These are phyloP conservation scores for Diplodia mutila DNA, from an alignment of 2,329 filamentous ascomycete genomes.

Conservation along the genomic window DNA sequence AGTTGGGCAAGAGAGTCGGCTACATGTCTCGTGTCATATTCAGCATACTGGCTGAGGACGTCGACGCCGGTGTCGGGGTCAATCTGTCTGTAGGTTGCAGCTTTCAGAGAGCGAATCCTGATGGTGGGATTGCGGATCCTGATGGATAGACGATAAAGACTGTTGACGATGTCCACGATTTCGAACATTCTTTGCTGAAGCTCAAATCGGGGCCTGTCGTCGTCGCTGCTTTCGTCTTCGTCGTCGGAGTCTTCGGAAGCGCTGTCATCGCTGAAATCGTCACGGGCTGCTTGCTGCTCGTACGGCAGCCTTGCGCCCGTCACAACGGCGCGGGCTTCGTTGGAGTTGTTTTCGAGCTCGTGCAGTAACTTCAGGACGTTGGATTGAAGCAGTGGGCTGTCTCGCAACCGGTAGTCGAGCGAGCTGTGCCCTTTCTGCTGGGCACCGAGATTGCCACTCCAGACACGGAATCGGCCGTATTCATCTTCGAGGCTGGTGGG, in stretches of 20 bases:
- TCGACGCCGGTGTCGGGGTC: slow-evolving; percentile 43
- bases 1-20: slow-evolving; percentile 37
- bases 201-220: slow-evolving; percentile 35
- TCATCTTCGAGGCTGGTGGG: slow-evolving; percentile 40
- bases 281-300: slow-evolving; percentile 34
- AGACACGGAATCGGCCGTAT: slow-evolving; percentile 42
- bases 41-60: slow-evolving; percentile 38
- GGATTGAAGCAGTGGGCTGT: slow-evolving; percentile 39
- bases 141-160: slow-evolving; percentile 44
- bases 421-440: slow-evolving; percentile 43
- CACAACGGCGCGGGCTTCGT: slow-evolving; percentile 36
- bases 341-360: slow-evolving; percentile 39
- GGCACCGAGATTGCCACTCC: slow-evolving; percentile 42
- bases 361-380: slow-evolving; percentile 40
- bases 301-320: slow-evolving; percentile 39
- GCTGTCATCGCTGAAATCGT: slow-evolving; percentile 30
- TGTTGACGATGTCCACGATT: slow-evolving; percentile 43
- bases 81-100: slow-evolving; percentile 39
- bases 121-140: slow-evolving; percentile 42
- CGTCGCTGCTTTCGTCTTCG: slow-evolving; percentile 34
- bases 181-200: slow-evolving; percentile 42
- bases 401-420: slow-evolving; percentile 43
- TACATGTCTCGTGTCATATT: slow-evolving; percentile 37
- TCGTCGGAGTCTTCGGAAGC: slow-evolving; percentile 34
- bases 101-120: slow-evolving; percentile 40